Base-by-base conservation (phyloP, 495 filamentous ascomycete species). In the Penicillium steckii region DNA sequence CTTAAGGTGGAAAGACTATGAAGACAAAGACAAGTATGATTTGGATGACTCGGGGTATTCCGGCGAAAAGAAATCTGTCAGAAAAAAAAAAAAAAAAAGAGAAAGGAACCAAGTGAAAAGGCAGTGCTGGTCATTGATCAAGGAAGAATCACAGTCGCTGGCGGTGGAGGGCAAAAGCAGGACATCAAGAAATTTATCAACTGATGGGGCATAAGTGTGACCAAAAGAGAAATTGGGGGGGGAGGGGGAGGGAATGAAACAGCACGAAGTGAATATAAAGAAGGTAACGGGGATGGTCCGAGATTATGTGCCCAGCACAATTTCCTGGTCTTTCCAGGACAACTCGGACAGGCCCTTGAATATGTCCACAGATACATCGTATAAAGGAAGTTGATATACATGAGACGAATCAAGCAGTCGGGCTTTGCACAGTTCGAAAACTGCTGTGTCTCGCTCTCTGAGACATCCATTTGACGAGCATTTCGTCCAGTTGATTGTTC, bases 391-490 rank as follows among this genome's bases (percentile, higher is more conserved):
- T 29, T 45, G 29, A 44, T 51, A 18, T 53, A 58, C 41, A 53
- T 6, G 21, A 24, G 17, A 23, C 8, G n/a, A 29, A 29, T 61
- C 48, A 69, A 48, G 51, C 43, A 17, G 50, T 53, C 41, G 57
- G 49, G 27, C 49, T 61, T 19, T 55, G 62, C 22, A 57, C 18
- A 21, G 35, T 41, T 46, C 61, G 52, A 32, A 25, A 26, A 29
- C 48, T 54, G 13, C 61, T 62, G 17, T 44, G 61, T 32, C 50
- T 59, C 21, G 59, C 52, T 41, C 86, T 88, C 41, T 85, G 79
- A 27, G 84, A 80, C 19, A 94, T 69, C 87, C 88, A 95, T 50
- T 89, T 85, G 35, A 87, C 87, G 43, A 96, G 79, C 82, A 95
- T 83, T 12, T 89, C 83, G 70, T 96, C 91, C 52, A 96, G 76